Base-by-base conservation (phyloP, 2,329 filamentous ascomycete species). In the Tolypocladium guangdongense region DNA sequence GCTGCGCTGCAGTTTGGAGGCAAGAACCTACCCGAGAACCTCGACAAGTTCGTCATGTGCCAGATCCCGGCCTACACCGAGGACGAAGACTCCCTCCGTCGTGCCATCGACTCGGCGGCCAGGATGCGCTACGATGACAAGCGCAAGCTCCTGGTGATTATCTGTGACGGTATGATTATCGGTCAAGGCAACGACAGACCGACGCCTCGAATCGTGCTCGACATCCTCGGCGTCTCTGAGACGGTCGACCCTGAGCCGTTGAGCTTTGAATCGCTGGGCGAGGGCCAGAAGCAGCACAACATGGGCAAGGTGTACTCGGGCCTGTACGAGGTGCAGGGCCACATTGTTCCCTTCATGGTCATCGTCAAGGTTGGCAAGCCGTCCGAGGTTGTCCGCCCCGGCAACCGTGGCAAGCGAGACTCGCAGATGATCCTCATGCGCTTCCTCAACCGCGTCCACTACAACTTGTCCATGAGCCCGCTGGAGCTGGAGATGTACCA, bases 101-200 rank as follows among this genome's bases (percentile, higher is more conserved):
- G 92, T 77, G 93, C 93, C 55, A 96, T 99, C 62, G 93, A 99
- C 68, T 99, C 93, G 0, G 88, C 90, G 55, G 91, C 93, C 32
- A 82, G 90, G 56, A 96, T 96, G 90, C 85, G 84, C 60, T 99
- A 99, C 66, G 93, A 99, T 64, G 92, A 99, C 68, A 99, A 99
- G 76, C 89, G 93, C 65, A 99, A 99, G 76, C 79, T 99, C 14
- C 77, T 99, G 30, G 83, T 96, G 59, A 79, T 99, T 57, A 78
- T 99, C 58, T 99, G 93, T 64, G 93, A 99, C 65, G 93, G 93
- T 72, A 97, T 99, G 92, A 99, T 99, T 75, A 95, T 99, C 60
- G 93, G 93, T 64, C 91, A 96, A 73, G 93, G 93, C 65, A 99
- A 99, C 71, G 93, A 99, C 68, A 83, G 90, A 57, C 90, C 93